Conservation (phyloP, 345 rosid genomes). For the Mangifera indica region DNA sequence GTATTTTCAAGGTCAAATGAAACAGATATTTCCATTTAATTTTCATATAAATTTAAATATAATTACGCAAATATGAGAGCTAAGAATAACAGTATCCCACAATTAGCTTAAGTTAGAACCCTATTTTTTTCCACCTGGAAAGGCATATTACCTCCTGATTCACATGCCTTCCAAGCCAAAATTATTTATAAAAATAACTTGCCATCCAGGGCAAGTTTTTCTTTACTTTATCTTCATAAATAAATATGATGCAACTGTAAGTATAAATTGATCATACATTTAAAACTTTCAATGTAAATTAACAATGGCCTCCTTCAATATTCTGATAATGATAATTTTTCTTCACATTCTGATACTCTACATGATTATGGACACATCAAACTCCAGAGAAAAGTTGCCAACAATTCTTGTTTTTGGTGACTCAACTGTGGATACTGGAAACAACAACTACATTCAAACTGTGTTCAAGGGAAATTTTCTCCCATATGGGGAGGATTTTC, state of each 20-base stretch:
- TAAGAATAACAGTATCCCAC: background rate
- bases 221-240: no score
- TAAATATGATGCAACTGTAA: no score
- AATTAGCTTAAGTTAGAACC: background rate
- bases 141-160: background rate
- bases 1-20: no score
- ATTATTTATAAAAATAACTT: background rate
- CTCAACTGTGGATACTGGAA: slow-evolving; percentile 28
- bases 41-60: no score
- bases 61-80: background rate
- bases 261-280: no score
- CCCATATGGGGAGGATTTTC: slow-evolving; percentile 50
- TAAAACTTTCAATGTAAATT: background rate
- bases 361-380: background rate
- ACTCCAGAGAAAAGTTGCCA: background rate
- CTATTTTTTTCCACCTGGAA: background rate
- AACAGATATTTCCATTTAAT: no score
- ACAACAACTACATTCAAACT: slow-evolving; percentile 26
- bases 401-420: slow-evolving; percentile 22
- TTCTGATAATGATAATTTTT: background rate
- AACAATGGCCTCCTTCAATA: slow-evolving; percentile 1
- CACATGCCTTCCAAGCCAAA: background rate
- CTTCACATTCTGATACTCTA: background rate
- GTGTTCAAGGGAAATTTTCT: slow-evolving; percentile 26
- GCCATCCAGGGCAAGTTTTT: background rate